These are phyloP conservation scores for Hydnomerulius pinastri DNA, from an alignment of 768 basidiomycete genomes.

Conservation along the genomic window DNA sequence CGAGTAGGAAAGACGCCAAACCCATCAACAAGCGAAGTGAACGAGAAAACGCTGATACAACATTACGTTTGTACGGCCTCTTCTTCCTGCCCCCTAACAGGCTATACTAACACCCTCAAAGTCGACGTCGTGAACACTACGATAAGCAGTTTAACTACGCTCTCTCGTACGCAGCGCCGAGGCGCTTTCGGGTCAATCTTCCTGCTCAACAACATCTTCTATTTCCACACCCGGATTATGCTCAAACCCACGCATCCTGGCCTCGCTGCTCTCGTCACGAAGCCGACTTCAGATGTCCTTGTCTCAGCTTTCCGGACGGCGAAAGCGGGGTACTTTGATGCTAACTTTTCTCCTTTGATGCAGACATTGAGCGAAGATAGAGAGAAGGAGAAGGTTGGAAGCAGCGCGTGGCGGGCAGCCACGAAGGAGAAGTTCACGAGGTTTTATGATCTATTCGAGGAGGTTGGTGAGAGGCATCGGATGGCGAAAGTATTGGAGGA, in stretches of 20 bases:
- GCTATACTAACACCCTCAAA: conserved; percentile 25
- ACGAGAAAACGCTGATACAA: conserved; percentile 64
- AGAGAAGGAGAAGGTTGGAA: conserved; percentile 46
- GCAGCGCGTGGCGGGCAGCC: conserved; percentile 49
- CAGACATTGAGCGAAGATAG: conserved; percentile 55
- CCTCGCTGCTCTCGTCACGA: conserved; percentile 55
- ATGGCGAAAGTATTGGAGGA: conserved; percentile 71
- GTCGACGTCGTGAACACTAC: conserved; percentile 76
- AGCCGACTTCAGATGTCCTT: conserved; percentile 60
- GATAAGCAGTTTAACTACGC: conserved; percentile 56
- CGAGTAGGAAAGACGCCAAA: conserved; percentile 55
- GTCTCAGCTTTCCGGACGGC: conserved; percentile 76
- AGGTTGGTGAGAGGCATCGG: conserved; percentile 74
- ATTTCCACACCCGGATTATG: conserved; percentile 63
- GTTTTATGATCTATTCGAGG: conserved; percentile 81
- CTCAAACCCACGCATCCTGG: conserved; percentile 48
- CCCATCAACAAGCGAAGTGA: conserved; percentile 43
- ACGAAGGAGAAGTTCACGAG: conserved; percentile 82
- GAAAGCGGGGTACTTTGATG: conserved; percentile 82
- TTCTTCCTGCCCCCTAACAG: background rate
- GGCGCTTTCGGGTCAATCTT: conserved; percentile 75
- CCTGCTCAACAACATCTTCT: conserved; percentile 77
- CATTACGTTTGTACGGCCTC: conserved; percentile 68
- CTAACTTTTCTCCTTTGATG: conserved; percentile 79
- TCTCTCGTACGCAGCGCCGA: conserved; percentile 63